These are phyloP conservation scores for Comarum palustre DNA, from an alignment of 306 rosid genomes.

Conservation along the genomic window DNA sequence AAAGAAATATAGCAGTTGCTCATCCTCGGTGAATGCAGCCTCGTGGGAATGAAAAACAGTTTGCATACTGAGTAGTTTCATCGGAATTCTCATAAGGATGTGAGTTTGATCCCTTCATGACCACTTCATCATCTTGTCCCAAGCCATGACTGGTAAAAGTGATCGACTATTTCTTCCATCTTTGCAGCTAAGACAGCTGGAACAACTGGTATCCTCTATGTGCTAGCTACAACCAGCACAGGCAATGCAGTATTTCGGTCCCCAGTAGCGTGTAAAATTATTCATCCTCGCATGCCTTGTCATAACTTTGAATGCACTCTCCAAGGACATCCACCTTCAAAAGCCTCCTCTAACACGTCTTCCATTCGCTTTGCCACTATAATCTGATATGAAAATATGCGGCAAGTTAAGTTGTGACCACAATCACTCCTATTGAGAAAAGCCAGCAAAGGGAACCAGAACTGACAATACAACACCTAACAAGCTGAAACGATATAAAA, in stretches of 20 bases:
- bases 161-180: neutral
- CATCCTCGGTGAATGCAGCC: constrained; percentile 20
- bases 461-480: constrained; percentile 1
- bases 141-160: neutral
- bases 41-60: neutral
- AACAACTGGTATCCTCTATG: neutral
- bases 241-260: neutral
- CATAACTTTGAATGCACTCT: constrained; percentile 64
- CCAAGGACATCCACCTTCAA: constrained; percentile 85
- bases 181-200: constrained; percentile 16
- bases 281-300: constrained; percentile 24
- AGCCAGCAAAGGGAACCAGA: neutral
- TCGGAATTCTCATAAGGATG: neutral
- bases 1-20: constrained; percentile 14
- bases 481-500: neutral
- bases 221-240: neutral
- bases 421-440: neutral
- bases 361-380: constrained; percentile 73
- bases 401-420: constrained; percentile 2
- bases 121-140: neutral
- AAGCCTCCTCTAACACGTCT: constrained; percentile 74
- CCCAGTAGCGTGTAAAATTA: neutral
- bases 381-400: constrained; percentile 38
- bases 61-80: constrained; percentile 5
- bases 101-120: neutral